Evolutionary conservation across 2,329 filamentous ascomycete genomes (phyloP).

Genomic region (Penicillium polonicum): DNA sequence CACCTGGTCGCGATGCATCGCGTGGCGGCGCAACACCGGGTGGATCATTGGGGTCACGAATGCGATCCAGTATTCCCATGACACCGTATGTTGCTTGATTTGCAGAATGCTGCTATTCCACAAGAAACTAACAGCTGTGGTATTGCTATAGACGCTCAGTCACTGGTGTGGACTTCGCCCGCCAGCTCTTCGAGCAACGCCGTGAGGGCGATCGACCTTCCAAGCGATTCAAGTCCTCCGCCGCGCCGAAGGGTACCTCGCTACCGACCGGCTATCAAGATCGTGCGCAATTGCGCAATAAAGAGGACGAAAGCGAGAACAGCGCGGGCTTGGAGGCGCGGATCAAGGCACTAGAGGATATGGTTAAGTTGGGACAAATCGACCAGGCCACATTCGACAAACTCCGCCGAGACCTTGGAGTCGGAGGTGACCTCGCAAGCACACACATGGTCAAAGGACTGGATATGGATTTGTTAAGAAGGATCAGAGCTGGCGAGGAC

Average conservation of each 20-base stretch:
- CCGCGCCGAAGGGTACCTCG: slow-evolving; percentile 78
- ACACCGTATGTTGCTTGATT: slow-evolving; percentile 66
- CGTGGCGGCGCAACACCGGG: slow-evolving; percentile 51
- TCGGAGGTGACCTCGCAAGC: slow-evolving; percentile 74
- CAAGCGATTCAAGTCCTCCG: slow-evolving; percentile 73
- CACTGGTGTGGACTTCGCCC: slow-evolving; percentile 69
- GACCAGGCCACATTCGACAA: slow-evolving; percentile 75
- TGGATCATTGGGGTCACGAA: slow-evolving; percentile 68
- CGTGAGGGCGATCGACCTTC: slow-evolving; percentile 53
- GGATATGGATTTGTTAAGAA: slow-evolving; percentile 69
- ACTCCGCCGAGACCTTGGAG: slow-evolving; percentile 68
- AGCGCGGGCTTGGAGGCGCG: slow-evolving; percentile 60
- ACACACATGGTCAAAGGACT: slow-evolving; percentile 91
- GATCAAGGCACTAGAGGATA: slow-evolving; percentile 76
- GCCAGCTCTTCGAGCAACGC: slow-evolving; percentile 75
- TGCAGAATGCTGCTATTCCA: neutral
- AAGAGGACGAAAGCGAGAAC: slow-evolving; percentile 53
- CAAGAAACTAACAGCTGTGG: neutral
- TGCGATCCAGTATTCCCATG: slow-evolving; percentile 84
- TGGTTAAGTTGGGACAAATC: slow-evolving; percentile 79
- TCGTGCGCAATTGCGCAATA: slow-evolving; percentile 65
- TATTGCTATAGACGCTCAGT: slow-evolving; percentile 61
- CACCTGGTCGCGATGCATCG: slow-evolving; percentile 26
- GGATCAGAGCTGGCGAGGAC: slow-evolving; percentile 53
- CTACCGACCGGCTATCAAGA: slow-evolving; percentile 81